phyloP scores from a whole-genome alignment of 2,329 filamentous ascomycete species.

The Emergomyces orientalis region DNA sequence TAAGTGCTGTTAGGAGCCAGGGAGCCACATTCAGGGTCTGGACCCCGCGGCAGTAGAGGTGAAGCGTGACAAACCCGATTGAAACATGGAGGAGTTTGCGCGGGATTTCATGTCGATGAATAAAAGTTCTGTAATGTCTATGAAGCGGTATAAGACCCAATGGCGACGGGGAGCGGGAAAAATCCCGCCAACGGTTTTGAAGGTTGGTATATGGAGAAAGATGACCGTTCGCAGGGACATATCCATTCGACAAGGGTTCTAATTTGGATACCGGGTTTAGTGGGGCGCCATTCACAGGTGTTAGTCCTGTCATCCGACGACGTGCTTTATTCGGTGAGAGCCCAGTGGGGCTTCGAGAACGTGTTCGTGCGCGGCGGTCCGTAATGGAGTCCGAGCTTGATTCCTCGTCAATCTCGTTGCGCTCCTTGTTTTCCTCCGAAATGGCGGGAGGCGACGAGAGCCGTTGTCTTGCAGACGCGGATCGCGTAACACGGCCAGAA shows the following conservation, averaged over 20 bases:
- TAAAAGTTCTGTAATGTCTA: constrained; percentile 78
- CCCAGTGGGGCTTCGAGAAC: constrained; percentile 59
- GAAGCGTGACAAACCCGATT: constrained; percentile 87
- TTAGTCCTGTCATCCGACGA: constrained; percentile 46
- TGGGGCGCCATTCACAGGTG: constrained; percentile 40
- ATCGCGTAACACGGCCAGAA: constrained; percentile 67
- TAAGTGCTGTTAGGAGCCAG: constrained; percentile 66
- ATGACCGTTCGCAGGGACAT: constrained; percentile 51
- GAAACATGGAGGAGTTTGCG: constrained; percentile 89
- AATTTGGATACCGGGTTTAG: constrained; percentile 34
- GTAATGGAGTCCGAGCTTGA: constrained; percentile 45
- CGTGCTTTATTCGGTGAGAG: constrained; percentile 29
- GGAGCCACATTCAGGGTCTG: constrained; percentile 73
- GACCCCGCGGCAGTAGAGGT: constrained; percentile 70
- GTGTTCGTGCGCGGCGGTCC: constrained; percentile 53
- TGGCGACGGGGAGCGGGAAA: constrained; percentile 86
- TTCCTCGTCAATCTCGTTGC: constrained; percentile 43
- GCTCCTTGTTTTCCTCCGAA: constrained; percentile 48
- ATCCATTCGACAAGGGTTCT: constrained; percentile 31
- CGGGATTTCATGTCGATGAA: constrained; percentile 94
- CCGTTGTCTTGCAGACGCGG: constrained; percentile 48
- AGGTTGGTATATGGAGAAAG: constrained; percentile 53
- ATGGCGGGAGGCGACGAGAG: constrained; percentile 52
- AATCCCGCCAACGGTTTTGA: constrained; percentile 67
- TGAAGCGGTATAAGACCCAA: constrained; percentile 93